Evolutionary conservation across 768 basidiomycete species (phyloP).

Genomic region (Lepiota subincarnata): DNA sequence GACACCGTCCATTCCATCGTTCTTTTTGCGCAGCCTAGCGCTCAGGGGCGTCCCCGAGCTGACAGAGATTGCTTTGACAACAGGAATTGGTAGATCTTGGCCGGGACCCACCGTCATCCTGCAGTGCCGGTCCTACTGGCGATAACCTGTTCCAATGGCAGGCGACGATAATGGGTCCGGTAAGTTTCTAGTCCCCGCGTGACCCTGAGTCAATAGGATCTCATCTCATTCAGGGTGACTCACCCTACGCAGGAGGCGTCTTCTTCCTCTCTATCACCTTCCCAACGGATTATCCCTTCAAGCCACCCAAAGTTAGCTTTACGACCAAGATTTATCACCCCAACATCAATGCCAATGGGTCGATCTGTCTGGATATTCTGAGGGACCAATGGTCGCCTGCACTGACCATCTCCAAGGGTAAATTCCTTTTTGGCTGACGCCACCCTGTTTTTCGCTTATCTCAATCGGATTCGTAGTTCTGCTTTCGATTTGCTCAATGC

Average conservation of each 20-base stretch:
- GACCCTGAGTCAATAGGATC: constrained; percentile 23
- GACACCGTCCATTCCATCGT: constrained; percentile 5
- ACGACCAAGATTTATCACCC: constrained; percentile 99
- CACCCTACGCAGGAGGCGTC: constrained; percentile 97
- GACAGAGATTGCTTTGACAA: constrained; percentile 15
- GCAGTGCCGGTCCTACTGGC: constrained; percentile 96
- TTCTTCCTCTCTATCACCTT: constrained; percentile 96
- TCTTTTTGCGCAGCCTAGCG: constrained; percentile 10
- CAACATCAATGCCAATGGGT: constrained; percentile 99
- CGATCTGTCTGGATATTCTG: constrained; percentile 97
- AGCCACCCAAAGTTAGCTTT: constrained; percentile 99
- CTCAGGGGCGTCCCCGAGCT: constrained; percentile 14
- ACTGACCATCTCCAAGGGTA: constrained; percentile 97
- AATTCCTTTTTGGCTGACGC: constrained; percentile 16
- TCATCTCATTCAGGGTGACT: constrained; percentile 67
- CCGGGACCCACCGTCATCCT: constrained; percentile 98
- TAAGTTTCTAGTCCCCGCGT: constrained; percentile 35
- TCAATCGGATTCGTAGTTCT: constrained; percentile 52
- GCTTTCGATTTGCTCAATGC: constrained; percentile 97
- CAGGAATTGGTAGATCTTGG: constrained; percentile 99
- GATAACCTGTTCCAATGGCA: constrained; percentile 99
- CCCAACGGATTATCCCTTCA: constrained; percentile 99
- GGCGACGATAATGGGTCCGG: constrained; percentile 99
- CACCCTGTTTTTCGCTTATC: constrained; percentile 1
- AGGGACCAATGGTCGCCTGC: constrained; percentile 99